phyloP scores from a whole-genome alignment of 805 yeast genomes.

The Isabelozyma gotoi region DNA sequence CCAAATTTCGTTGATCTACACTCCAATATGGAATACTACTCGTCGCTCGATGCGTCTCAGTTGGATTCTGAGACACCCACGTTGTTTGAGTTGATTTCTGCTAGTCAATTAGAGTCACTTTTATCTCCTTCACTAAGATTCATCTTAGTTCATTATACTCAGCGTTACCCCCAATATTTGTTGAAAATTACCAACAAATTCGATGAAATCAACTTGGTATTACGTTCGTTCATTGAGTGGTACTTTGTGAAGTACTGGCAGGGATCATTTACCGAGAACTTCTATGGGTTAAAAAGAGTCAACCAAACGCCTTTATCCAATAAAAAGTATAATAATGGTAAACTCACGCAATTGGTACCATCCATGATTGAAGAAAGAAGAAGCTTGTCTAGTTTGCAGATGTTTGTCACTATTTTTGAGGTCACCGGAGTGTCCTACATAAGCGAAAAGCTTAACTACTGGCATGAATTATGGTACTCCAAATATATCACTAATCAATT shows the following conservation, averaged over 20 bases:
- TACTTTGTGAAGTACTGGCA: conserved; percentile 71
- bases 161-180: conserved; percentile 68
- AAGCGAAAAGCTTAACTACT: conserved; percentile 62
- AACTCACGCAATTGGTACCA: conserved; percentile 37
- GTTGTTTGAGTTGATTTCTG: conserved; percentile 81
- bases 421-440: conserved; percentile 68
- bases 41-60: conserved; percentile 74
- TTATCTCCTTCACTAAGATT: conserved; percentile 82
- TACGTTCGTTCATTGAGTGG: conserved; percentile 69
- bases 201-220: conserved; percentile 68
- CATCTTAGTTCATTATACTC: conserved; percentile 77
- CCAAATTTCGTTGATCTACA: not conserved
- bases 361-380: conserved; percentile 50
- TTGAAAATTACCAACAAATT: conserved; percentile 62
- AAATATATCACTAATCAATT: conserved; percentile 52
- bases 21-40: conserved; percentile 87
- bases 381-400: conserved; percentile 54
- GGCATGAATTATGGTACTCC: conserved; percentile 64
- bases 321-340: conserved; percentile 26
- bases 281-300: conserved; percentile 81
- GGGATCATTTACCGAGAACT: conserved; percentile 85
- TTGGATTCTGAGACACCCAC: conserved; percentile 80
- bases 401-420: conserved; percentile 53
- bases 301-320: conserved; percentile 34
- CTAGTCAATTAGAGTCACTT: conserved; percentile 72